phyloP scores from a whole-genome alignment of 805 yeast species.

The Teunomyces lycoperdinae region DNA sequence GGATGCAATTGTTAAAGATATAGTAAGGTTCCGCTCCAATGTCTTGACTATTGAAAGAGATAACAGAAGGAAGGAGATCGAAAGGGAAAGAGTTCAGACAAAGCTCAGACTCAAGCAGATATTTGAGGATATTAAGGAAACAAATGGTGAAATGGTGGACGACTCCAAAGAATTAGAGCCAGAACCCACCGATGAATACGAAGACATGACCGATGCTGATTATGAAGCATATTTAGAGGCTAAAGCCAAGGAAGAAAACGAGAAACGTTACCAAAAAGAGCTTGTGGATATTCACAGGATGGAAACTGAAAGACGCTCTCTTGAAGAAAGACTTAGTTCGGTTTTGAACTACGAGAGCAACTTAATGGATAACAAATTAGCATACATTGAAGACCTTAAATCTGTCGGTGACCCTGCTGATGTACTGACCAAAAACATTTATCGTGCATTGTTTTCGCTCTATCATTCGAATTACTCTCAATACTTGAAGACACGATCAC shows the following conservation, averaged over 20 bases:
- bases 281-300: constrained; percentile 11
- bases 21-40: constrained; percentile 54
- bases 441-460: constrained; percentile 12
- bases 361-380: constrained; percentile 36
- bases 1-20: constrained; percentile 50
- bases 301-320: constrained; percentile 17
- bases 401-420: constrained; percentile 14
- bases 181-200: constrained; percentile 9
- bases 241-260: constrained; percentile 23
- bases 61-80: constrained; percentile 47
- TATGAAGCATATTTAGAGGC: constrained; percentile 17
- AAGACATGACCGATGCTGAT: constrained; percentile 18
- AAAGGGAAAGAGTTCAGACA: constrained; percentile 48
- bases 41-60: constrained; percentile 52
- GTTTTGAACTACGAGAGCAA: constrained; percentile 33
- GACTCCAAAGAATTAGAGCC: constrained; percentile 1
- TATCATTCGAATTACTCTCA: constrained; percentile 44
- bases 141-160: constrained; percentile 9
- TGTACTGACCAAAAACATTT: not conserved
- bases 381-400: constrained; percentile 31
- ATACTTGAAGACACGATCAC: constrained; percentile 39
- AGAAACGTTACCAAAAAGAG: constrained; percentile 16
- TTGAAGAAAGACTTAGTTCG: constrained; percentile 19
- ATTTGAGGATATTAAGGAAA: constrained; percentile 34
- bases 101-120: constrained; percentile 46